Base-by-base conservation (phyloP, 1,284 basidiomycete genomes). In the Moesziomyces parantarcticus region DNA sequence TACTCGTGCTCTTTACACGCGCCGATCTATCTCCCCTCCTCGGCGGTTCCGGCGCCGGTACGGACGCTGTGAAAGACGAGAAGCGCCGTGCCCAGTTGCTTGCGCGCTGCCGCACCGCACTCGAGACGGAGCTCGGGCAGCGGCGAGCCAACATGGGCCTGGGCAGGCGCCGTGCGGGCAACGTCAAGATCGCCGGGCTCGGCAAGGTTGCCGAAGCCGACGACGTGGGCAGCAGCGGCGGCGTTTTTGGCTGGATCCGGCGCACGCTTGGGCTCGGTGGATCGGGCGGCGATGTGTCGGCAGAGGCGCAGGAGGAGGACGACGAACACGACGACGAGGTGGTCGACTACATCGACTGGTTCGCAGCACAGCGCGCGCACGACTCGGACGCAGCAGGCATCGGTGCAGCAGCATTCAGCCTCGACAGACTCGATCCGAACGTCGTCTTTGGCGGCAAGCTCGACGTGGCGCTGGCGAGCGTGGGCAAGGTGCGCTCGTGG, bases 21-120 rank as follows among this genome's bases (percentile, higher is more conserved):
- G 71, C 75, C 34, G 81, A 83, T 47, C 74, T 72, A 9, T 80
- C 80, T 3, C 80, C 81, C 7, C 67, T 81, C 18, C 77, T 83
- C 50, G 48, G 65, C 18, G 69, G 76, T 7, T 39, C 66, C 21
- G 60, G 53, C n/a, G 57, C 56, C 1, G 69, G 58, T 23, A 59
- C 59, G 2, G 75, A 77, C n/a, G 59, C 62, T 3, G 42, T 58
- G 8, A 60, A 67, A 43, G 77, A 78, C 58, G 66, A 71, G 13
- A 80, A 80, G 61, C 68, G 79, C 14, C 63, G 71, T 5, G 55
- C 65, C 10, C 79, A 78, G 53, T 66, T 83, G 10, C 65, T 83
- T 3, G 46, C 78, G 8, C 72, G 81, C 16, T 81, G 80, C 56
- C 58, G 72, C 20, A 68, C 75, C 16, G 73, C 78, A 1, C 58